Conservation (phyloP, 2,329 filamentous ascomycete species). For the Fusarium protoensiforme region DNA sequence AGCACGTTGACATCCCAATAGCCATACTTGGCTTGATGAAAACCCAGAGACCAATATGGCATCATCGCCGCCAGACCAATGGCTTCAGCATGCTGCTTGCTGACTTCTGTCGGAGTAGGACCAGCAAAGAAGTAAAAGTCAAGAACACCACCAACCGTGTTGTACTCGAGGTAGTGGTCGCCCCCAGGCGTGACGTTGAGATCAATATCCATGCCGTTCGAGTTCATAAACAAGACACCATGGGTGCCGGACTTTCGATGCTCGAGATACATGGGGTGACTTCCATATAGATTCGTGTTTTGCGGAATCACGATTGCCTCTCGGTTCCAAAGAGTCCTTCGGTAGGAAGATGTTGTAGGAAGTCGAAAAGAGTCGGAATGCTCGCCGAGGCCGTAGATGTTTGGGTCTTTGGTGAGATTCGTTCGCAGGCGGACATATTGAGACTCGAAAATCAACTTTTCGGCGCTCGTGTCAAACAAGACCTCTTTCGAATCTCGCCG, state of each 20-base stretch:
- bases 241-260: constrained; percentile 62
- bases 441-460: background rate
- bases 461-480: background rate
- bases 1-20: constrained; percentile 79
- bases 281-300: constrained; percentile 78
- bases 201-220: constrained; percentile 79
- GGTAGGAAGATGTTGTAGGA: background rate
- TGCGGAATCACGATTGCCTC: constrained; percentile 73
- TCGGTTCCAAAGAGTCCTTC: constrained; percentile 75
- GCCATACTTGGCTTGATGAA: constrained; percentile 85
- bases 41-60: constrained; percentile 84
- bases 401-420: background rate
- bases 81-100: constrained; percentile 75
- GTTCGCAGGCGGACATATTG: background rate
- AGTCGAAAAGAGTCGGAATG: background rate
- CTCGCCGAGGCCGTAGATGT: constrained; percentile 4
- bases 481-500: background rate
- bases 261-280: constrained; percentile 82
- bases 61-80: constrained; percentile 81
- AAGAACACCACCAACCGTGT: constrained; percentile 80
- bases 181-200: constrained; percentile 67
- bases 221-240: constrained; percentile 81
- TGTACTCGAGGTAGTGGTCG: constrained; percentile 82
- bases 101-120: constrained; percentile 74
- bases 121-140: constrained; percentile 86